Evolutionary conservation across 345 rosid genomes (phyloP), one percentile per base, ranked within the genome.

Genomic region (Bretschneidera sinensis): DNA sequence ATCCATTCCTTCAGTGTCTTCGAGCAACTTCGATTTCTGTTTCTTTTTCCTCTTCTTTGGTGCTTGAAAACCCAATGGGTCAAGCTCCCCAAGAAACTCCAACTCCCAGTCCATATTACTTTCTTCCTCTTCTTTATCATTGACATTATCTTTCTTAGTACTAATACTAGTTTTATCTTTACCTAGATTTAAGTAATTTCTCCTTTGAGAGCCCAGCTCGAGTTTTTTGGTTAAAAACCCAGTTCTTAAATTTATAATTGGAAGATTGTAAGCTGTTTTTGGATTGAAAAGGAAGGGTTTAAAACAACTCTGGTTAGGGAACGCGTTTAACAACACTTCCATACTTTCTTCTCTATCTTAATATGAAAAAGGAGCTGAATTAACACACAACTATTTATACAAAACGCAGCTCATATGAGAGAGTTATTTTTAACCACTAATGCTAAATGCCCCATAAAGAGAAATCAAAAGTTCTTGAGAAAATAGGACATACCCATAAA

Each of bases 1-100:
- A 69, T 87, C 98, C 97, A 89, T 92, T 57, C 84, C 85, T 61
- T 81, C 86, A 21, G 75, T 73, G 53, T 80, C 91, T 0, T 74
- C 74, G 11, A 84, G 76, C 59, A 77, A 64, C 65, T 61, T 76
- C 8, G 90, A 79, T 5, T 70, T 75, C 23, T 63, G 33, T 35
- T 71, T 67, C 39, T 82, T 81, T 70, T 85, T 87, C 73, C 74
- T 82, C 76, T 76, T 86, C 70, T 78, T 85, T 6, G 92, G 87
- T 55, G 81, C 72, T 68, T 71, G 82, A 48, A 39, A 70, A 52
- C 78, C 88, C 72, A 83, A 72, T 0, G 95, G 86, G 58, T 82
- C 87, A 72, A 85, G 69, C 74, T 85, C 85, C 53, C 92, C 92
- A 18, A 88, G 78, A 55, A 86, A 88, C 62, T 87, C 84, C 71